These are phyloP conservation scores for Penicillium occitanis DNA, from an alignment of 2,329 filamentous ascomycete genomes.

Conservation along the genomic window DNA sequence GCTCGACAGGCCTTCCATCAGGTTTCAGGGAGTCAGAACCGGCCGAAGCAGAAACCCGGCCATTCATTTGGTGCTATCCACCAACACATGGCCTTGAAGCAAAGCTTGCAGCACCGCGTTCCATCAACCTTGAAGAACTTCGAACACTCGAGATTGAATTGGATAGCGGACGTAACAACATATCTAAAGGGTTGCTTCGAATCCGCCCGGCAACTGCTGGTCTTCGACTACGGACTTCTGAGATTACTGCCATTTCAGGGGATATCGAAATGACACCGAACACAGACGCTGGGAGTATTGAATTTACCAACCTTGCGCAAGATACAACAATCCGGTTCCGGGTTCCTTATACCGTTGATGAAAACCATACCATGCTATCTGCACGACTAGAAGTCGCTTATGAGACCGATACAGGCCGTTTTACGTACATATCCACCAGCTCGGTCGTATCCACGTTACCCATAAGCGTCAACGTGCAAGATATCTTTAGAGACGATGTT, in stretches of 20 bases:
- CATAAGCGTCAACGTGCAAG: conserved; percentile 93
- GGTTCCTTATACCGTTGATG: conserved; percentile 82
- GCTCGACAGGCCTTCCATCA: conserved; percentile 32
- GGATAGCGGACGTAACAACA: conserved; percentile 70
- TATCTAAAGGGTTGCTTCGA: conserved; percentile 50
- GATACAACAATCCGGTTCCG: conserved; percentile 46
- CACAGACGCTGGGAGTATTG: conserved; percentile 48
- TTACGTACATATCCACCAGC: conserved; percentile 62
- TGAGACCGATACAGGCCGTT: conserved; percentile 64
- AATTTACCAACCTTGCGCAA: conserved; percentile 37
- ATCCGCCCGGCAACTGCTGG: conserved; percentile 62
- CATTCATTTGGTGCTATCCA: conserved; percentile 72
- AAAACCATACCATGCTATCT: conserved; percentile 67
- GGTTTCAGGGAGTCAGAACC: conserved; percentile 39
- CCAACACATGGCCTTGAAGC: conserved; percentile 67
- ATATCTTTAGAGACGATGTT: conserved; percentile 80
- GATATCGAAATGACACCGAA: conserved; percentile 44
- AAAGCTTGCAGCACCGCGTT: conserved; percentile 63
- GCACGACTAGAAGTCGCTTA: conserved; percentile 77
- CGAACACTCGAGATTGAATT: conserved; percentile 75
- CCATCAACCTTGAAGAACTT: conserved; percentile 76
- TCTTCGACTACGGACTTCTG: conserved; percentile 56
- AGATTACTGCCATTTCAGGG: conserved; percentile 48
- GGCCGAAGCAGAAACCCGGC: conserved; percentile 44
- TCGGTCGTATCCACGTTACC: conserved; percentile 72